Evolutionary conservation across 805 yeast species (phyloP).

Genomic region (Monosporozyma aerobia): DNA sequence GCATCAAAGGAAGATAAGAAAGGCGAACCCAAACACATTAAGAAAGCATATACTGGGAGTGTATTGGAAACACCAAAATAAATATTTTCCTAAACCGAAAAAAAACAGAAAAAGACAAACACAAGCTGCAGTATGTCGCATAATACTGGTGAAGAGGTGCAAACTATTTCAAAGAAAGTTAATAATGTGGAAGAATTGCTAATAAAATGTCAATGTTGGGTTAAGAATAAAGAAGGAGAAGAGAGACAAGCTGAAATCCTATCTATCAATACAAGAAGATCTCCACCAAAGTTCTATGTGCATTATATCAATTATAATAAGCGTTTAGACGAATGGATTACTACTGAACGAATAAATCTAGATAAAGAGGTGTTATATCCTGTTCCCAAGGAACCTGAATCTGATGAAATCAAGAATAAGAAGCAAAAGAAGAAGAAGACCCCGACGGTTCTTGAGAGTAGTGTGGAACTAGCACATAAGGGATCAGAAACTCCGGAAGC

Average conservation of each 20-base stretch:
- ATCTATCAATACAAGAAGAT: slow-evolving; percentile 64
- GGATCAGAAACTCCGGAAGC: slow-evolving; percentile 28
- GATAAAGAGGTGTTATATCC: slow-evolving; percentile 66
- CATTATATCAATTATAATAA: slow-evolving; percentile 93
- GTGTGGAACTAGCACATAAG: slow-evolving; percentile 2
- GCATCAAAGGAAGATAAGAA: background rate
- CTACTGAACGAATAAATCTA: slow-evolving; percentile 60
- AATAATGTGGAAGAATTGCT: slow-evolving; percentile 41
- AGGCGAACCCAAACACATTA: background rate
- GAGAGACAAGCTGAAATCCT: slow-evolving; percentile 77
- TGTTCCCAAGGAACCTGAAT: slow-evolving; percentile 43
- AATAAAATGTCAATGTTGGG: slow-evolving; percentile 76
- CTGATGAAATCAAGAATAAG: slow-evolving; percentile 30
- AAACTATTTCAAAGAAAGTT: slow-evolving; percentile 23
- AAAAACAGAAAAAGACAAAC: background rate
- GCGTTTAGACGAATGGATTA: slow-evolving; percentile 93
- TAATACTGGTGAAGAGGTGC: slow-evolving; percentile 13
- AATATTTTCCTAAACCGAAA: too few relatives aligned
- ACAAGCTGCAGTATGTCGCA: background rate
- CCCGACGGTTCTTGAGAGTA: slow-evolving; percentile 4
- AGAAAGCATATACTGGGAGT: background rate
- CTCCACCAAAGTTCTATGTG: slow-evolving; percentile 75
- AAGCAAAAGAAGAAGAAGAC: slow-evolving; percentile 33
- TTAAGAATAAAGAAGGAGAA: slow-evolving; percentile 64
- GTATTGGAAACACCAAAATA: background rate